These are phyloP conservation scores for Malus asiatica DNA, from an alignment of 306 rosid species.

Conservation along the genomic window DNA sequence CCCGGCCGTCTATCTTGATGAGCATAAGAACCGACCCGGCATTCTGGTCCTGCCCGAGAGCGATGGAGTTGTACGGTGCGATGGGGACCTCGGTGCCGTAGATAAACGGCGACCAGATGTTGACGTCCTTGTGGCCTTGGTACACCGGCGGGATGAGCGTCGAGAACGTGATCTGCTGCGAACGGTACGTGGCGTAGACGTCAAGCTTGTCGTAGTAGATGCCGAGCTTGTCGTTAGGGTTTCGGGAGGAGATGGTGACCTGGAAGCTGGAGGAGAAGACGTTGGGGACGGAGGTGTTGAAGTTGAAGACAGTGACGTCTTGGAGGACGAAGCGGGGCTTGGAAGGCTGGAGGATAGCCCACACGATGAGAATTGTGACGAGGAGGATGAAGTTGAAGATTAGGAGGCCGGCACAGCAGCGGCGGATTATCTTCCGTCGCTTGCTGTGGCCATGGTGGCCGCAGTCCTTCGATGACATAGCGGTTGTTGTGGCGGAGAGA, in stretches of 20 bases:
- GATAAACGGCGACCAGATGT: slow-evolving; percentile 84
- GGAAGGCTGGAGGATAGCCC: slow-evolving; percentile 68
- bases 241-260: slow-evolving; percentile 64
- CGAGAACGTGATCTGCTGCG: slow-evolving; percentile 67
- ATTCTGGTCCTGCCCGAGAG: slow-evolving; percentile 37
- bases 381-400: slow-evolving; percentile 53
- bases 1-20: slow-evolving; percentile 61
- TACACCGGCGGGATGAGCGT: slow-evolving; percentile 62
- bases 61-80: slow-evolving; percentile 53
- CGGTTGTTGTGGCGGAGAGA: neutral
- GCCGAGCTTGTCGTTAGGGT: slow-evolving; percentile 77
- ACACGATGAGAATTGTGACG: slow-evolving; percentile 47
- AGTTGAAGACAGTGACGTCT: slow-evolving; percentile 81
- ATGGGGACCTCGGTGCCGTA: slow-evolving; percentile 67
- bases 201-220: slow-evolving; percentile 78
- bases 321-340: slow-evolving; percentile 75
- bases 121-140: slow-evolving; percentile 73
- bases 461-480: slow-evolving; percentile 59
- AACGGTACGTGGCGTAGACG: slow-evolving; percentile 50
- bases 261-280: slow-evolving; percentile 67
- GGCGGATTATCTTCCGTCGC: neutral
- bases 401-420: slow-evolving; percentile 28
- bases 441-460: slow-evolving; percentile 30
- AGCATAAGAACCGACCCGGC: slow-evolving; percentile 35
- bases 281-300: slow-evolving; percentile 66